phyloP scores from a whole-genome alignment of 2,329 filamentous ascomycete genomes.

The Ophidiomyces ophidiicola region DNA sequence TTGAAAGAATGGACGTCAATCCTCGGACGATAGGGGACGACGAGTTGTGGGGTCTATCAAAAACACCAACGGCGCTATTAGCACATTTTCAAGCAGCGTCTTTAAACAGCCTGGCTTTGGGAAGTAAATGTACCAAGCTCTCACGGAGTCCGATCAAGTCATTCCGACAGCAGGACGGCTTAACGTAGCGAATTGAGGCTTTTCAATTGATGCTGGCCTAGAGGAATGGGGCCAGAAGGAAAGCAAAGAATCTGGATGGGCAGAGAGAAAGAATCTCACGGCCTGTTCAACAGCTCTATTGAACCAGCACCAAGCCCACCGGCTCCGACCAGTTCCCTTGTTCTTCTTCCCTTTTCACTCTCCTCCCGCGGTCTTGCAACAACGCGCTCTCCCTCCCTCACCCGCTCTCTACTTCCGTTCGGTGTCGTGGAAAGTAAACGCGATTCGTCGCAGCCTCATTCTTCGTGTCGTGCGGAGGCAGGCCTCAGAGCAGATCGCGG shows the following conservation, averaged over 20 bases:
- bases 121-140: too few species aligned
- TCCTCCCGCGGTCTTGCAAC: too few species aligned
- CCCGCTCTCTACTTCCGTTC: not conserved
- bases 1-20: conserved; percentile 16
- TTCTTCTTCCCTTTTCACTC: not conserved
- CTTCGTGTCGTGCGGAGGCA: not conserved
- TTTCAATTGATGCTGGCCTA: not conserved
- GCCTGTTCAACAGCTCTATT: conserved; percentile 7
- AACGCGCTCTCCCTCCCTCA: not conserved
- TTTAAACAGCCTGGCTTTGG: too few species aligned
- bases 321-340: not conserved
- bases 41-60: conserved; percentile 4
- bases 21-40: conserved; percentile 9
- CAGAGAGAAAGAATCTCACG: not conserved
- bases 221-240: not conserved
- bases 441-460: conserved; percentile 4
- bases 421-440: not conserved
- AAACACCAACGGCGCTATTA: conserved; percentile 4
- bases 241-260: not conserved
- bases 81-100: conserved; percentile 4
- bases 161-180: not conserved
- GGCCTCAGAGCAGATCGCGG: not conserved
- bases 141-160: conserved; percentile 1
- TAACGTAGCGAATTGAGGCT: not conserved
- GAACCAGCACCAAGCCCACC: not conserved